Evolutionary conservation across 2,329 filamentous ascomycete species (phyloP).

Genomic region (Simplicillium sp.): DNA sequence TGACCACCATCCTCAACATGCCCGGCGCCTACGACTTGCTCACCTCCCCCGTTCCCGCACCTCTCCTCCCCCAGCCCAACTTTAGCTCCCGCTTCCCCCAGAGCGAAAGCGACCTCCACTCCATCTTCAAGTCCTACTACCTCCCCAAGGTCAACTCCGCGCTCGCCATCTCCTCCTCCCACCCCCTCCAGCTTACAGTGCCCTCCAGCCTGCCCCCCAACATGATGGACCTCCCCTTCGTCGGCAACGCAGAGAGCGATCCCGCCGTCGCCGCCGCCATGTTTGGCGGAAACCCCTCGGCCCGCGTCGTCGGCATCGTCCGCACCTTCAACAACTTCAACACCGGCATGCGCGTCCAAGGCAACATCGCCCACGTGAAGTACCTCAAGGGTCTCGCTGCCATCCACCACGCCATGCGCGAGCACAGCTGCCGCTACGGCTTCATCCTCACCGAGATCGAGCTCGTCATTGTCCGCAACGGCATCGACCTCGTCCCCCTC

Average conservation of each 20-base stretch:
- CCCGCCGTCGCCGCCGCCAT: slow-evolving; percentile 43
- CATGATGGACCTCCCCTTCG: slow-evolving; percentile 49
- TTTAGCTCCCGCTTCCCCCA: slow-evolving; percentile 60
- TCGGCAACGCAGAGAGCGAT: slow-evolving; percentile 52
- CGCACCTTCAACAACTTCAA: slow-evolving; percentile 93
- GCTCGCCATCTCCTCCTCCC: slow-evolving; percentile 63
- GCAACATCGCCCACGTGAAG: slow-evolving; percentile 75
- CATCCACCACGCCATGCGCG: slow-evolving; percentile 84
- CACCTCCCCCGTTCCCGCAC: slow-evolving; percentile 53
- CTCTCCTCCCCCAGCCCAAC: slow-evolving; percentile 50
- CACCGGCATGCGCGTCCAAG: slow-evolving; percentile 82
- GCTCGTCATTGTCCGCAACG: slow-evolving; percentile 79
- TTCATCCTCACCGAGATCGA: slow-evolving; percentile 97
- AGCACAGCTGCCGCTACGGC: slow-evolving; percentile 85
- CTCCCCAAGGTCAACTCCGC: slow-evolving; percentile 82
- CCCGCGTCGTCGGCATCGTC: slow-evolving; percentile 71
- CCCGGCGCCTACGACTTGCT: slow-evolving; percentile 66
- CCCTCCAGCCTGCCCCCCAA: slow-evolving; percentile 22
- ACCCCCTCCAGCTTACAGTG: slow-evolving; percentile 45
- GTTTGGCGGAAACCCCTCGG: slow-evolving; percentile 36
- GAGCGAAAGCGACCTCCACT: slow-evolving; percentile 66
- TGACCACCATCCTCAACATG: slow-evolving; percentile 60
- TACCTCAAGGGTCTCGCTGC: slow-evolving; percentile 82
- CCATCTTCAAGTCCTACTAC: slow-evolving; percentile 69
- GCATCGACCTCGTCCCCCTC: slow-evolving; percentile 60